These are phyloP conservation scores for Aaosphaeria arxii DNA, from an alignment of 2,329 filamentous ascomycete genomes.

Conservation along the genomic window DNA sequence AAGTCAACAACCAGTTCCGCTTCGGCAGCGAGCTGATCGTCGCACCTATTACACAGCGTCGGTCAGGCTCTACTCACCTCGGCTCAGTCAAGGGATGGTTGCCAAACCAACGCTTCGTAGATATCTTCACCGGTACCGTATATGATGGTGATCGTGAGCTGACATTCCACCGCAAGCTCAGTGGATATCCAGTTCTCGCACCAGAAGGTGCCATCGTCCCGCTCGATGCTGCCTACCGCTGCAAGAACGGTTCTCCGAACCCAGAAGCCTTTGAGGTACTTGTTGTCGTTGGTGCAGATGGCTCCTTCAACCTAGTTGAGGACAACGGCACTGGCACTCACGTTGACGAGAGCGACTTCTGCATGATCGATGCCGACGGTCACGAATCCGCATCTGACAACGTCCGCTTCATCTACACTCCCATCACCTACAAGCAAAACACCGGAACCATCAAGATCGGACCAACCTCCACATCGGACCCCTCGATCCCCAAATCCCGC, in stretches of 20 bases:
- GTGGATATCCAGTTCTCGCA: slow-evolving; percentile 53
- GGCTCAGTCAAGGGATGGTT: slow-evolving; percentile 56
- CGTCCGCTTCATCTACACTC: slow-evolving; percentile 30
- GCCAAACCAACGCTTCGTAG: slow-evolving; percentile 53
- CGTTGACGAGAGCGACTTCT: slow-evolving; percentile 35
- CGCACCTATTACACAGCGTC: slow-evolving; percentile 54
- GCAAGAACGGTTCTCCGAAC: slow-evolving; percentile 48
- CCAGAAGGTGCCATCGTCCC: slow-evolving; percentile 58
- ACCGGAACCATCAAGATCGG: slow-evolving; percentile 35
- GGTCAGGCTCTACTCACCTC: slow-evolving; percentile 46
- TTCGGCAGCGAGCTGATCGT: slow-evolving; percentile 59
- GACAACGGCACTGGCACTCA: slow-evolving; percentile 39
- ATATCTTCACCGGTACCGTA: slow-evolving; percentile 56
- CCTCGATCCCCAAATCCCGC: slow-evolving; percentile 23
- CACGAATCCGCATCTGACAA: slow-evolving; percentile 21
- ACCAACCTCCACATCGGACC: slow-evolving; percentile 22
- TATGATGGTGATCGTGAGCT: slow-evolving; percentile 58
- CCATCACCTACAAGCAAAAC: slow-evolving; percentile 37
- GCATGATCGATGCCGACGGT: slow-evolving; percentile 42
- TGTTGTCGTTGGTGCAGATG: slow-evolving; percentile 46
- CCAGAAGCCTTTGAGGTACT: slow-evolving; percentile 50
- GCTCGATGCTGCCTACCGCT: slow-evolving; percentile 45
- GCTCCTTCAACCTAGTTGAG: slow-evolving; percentile 50
- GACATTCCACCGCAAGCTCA: slow-evolving; percentile 50
- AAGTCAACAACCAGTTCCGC: slow-evolving; percentile 56